Evolutionary conservation across 2,329 filamentous ascomycete species (phyloP), one percentile per base, ranked within the genome.

Genomic region (Clonostachys byssicola): DNA sequence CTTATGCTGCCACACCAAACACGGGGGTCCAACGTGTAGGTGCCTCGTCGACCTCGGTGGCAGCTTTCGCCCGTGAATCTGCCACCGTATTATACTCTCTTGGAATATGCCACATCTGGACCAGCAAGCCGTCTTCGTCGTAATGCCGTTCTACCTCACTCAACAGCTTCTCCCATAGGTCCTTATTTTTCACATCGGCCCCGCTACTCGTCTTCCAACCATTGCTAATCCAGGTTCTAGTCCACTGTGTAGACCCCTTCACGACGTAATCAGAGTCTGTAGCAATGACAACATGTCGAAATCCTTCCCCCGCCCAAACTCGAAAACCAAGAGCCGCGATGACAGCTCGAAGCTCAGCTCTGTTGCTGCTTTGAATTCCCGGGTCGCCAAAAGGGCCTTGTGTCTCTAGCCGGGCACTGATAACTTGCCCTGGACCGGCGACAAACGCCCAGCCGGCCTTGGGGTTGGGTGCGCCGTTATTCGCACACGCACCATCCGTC

Each of bases 261-360:
- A 70, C 67, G 7, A 77, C 71, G 53, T 80, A 80, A 30, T 67
- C 64, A 1, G 75, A 79, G 54, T 82, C 75, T 0, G 75, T 78
- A 3, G 77, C 78, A 48, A 83, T 67, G 36, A 80, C 71, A 3
- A 81, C 6, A 3, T 58, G 60, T 12, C 49, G 38, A 60, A 63
- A 61, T 46, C 70, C 55, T 56, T 78, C 72, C 5, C 55, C 60
- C 0, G 13, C n/a, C 76, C 75, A 80, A 50, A 56, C 9, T 5
- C 66, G 60, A 52, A 66, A 71, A 20, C 68, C 62, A 18, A 81
- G 63, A 5, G 71, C 79, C 5, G 66, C 73, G 42, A 80, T 71
- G 6, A 73, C 73, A 7, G 77, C 77, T 13, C 77, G 77, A 8
- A 83, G 68, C 56, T 81, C 75, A 4, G 79, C 79, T 5, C 78